These are phyloP conservation scores for Abelmoschus esculentus DNA, from an alignment of 345 rosid species.

Conservation along the genomic window DNA sequence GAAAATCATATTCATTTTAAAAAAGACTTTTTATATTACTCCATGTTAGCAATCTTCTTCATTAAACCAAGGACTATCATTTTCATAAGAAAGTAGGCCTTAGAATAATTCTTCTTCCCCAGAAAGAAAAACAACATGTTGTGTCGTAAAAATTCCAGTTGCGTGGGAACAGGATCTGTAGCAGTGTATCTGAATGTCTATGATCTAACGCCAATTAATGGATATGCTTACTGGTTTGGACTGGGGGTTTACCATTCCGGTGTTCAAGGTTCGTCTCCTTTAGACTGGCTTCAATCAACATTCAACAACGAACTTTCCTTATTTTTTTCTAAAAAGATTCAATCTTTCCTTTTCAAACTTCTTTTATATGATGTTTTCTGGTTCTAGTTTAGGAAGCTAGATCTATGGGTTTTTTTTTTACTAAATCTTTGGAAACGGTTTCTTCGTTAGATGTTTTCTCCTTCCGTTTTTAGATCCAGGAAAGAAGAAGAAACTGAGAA, in stretches of 20 bases:
- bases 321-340: background rate
- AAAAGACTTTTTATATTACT: background rate
- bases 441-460: no score
- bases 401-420: no score
- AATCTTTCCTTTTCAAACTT: background rate
- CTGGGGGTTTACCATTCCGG: constrained; percentile 98
- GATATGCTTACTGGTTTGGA: constrained; percentile 94
- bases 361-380: background rate
- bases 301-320: background rate
- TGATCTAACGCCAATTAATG: constrained; percentile 92
- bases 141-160: constrained; percentile 51
- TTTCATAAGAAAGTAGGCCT: background rate
- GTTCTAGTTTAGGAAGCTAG: background rate
- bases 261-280: constrained; percentile 64
- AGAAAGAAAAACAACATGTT: constrained; percentile 28
- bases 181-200: constrained; percentile 91
- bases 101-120: no score
- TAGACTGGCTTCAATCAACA: background rate
- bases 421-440: no score
- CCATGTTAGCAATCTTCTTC: background rate
- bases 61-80: background rate
- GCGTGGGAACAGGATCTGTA: constrained; percentile 55
- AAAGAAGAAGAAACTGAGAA: background rate
- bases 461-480: constrained; percentile 5
- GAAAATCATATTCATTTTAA: background rate